Conservation (phyloP, 352 stramenopile genomes). For the Phytophthora vignae region DNA sequence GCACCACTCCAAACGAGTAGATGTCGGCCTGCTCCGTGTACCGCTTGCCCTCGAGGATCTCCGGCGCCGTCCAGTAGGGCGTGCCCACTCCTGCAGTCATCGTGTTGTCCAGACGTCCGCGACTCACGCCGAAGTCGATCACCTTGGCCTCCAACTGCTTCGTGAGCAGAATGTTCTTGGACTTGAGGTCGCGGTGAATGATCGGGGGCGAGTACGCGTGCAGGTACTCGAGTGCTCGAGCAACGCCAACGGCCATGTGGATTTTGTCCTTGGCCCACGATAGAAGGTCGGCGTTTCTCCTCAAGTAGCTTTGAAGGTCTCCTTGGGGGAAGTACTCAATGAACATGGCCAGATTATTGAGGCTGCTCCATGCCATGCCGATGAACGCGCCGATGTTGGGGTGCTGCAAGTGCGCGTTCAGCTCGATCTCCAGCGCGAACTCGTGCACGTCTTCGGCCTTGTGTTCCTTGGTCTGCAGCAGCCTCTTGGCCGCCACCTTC, state of each 20-base stretch:
- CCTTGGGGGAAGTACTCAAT: conserved; percentile 52
- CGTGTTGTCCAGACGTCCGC: conserved; percentile 32
- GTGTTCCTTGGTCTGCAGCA: conserved; percentile 32
- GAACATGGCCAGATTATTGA: conserved; percentile 53
- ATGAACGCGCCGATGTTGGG: conserved; percentile 1
- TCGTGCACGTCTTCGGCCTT: conserved; percentile 37
- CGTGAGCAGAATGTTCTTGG: conserved; percentile 54
- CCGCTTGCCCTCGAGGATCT: conserved; percentile 59
- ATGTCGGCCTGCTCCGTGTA: conserved; percentile 73
- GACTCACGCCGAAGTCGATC: conserved; percentile 61
- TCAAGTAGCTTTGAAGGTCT: conserved; percentile 50
- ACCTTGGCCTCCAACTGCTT: conserved; percentile 43
- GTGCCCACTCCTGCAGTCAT: conserved; percentile 61
- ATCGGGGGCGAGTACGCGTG: conserved; percentile 44
- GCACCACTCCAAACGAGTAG: conserved; percentile 70
- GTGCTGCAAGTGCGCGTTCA: background rate
- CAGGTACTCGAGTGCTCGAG: conserved; percentile 48
- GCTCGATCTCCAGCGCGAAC: conserved; percentile 22
- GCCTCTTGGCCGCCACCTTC: conserved; percentile 48
- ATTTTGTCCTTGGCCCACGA: conserved; percentile 49
- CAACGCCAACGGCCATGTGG: conserved; percentile 43
- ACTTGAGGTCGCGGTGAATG: conserved; percentile 60
- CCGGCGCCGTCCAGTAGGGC: conserved; percentile 65
- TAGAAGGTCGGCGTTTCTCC: conserved; percentile 24
- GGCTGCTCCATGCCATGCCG: conserved; percentile 4